Base-by-base conservation (phyloP, 345 rosid species). In the Carallia pectinifolia region DNA sequence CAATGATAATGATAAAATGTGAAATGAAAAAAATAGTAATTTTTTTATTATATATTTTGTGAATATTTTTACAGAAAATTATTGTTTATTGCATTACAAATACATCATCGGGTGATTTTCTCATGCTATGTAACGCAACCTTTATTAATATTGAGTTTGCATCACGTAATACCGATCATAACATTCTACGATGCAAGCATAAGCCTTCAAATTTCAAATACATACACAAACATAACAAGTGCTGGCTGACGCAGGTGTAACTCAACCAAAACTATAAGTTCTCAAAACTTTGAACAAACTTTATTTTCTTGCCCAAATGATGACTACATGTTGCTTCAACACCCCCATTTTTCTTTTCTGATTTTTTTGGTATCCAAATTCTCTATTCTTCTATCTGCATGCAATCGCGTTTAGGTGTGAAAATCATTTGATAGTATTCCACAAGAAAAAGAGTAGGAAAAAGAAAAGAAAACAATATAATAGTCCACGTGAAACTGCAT, bases 221-320 rank as follows among this genome's bases (percentile, higher is more conserved):
- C 37, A 36, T 15, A 3, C 16, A 2, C 33, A 62, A 61, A 38
- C 74, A 62, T 70, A 37, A 53, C 67, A 62, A 62, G 62, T 38
- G 74, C 53, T 53, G 61, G 36, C 74, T 16, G 67, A 50, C 37
- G 55, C 52, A 38, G 59, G 61, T 36, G 52, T 34, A 61, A 33
- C 34, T 33, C 4, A 33, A 70, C 60, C 59, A 19, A 19, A 61
- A 59, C 23, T 23, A 23, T 61, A 23, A n/a, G 66, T 34, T 50
- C 6, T 33, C 37, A 6, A 23, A 59, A 48, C 33, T 47, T 40
- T 48, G 61, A 10, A 33, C 4, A 6, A 70, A 52, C 33, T 61
- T 60, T n/a, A 47, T 69, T 61, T 40, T 61, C 70, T 34, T 48
- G 48, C 61, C 64, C 37, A 31, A 30, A n/a, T 53, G 18, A 37